phyloP scores from a whole-genome alignment of 192 early-diverging fungal genomes.

The Lobulomyces angularis region DNA sequence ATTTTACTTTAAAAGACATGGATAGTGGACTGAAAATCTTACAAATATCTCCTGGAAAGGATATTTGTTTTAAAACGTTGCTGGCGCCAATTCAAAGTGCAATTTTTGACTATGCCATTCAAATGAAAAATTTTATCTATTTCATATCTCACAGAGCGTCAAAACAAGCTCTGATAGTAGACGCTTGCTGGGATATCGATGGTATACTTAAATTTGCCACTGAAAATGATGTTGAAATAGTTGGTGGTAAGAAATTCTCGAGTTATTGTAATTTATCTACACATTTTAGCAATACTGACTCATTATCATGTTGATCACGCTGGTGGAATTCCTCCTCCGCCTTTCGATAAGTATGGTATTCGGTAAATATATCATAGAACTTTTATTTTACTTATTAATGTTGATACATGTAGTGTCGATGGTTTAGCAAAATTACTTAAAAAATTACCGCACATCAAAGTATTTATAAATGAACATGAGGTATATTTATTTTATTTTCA shows the following conservation, averaged over 20 bases:
- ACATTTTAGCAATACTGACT: no score
- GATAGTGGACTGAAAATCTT: constrained; percentile 40
- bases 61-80: constrained; percentile 46
- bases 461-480: constrained; percentile 65
- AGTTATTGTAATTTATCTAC: no score
- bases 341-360: constrained; percentile 65
- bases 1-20: background rate
- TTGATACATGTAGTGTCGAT: no score
- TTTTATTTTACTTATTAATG: no score
- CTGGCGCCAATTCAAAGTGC: constrained; percentile 59
- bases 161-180: constrained; percentile 66
- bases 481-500: no score
- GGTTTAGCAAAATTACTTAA: constrained; percentile 66
- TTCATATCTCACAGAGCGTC: constrained; percentile 56
- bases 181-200: constrained; percentile 90
- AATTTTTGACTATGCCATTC: constrained; percentile 63
- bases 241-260: no score
- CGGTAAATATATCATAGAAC: no score
- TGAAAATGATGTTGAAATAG: constrained; percentile 48
- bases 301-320: constrained; percentile 77
- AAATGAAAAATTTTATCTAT: constrained; percentile 82
- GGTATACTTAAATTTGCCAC: constrained; percentile 55
- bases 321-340: constrained; percentile 76
- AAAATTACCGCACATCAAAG: constrained; percentile 56
- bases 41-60: constrained; percentile 58